Evolutionary conservation across 768 basidiomycete species (phyloP).

Genomic region (Auriscalpium microsporum): DNA sequence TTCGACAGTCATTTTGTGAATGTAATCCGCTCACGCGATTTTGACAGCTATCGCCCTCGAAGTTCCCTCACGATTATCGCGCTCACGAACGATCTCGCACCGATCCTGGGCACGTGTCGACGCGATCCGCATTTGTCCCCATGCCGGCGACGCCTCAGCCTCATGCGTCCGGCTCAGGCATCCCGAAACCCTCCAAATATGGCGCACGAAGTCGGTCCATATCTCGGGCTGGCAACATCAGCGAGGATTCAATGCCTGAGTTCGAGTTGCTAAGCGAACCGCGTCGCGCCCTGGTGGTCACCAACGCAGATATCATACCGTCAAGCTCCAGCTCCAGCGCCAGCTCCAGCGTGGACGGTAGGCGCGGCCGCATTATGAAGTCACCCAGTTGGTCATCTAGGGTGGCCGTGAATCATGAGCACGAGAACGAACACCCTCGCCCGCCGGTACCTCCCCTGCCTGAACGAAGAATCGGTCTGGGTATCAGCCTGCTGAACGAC

Average conservation of each 20-base stretch:
- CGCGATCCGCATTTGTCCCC: not conserved
- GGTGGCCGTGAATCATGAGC: not conserved
- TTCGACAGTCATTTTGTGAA: not conserved
- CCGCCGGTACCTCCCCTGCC: not conserved
- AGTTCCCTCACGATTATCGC: not conserved
- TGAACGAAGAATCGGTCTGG: not conserved
- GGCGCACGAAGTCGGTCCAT: not conserved
- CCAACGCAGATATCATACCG: constrained; percentile 18
- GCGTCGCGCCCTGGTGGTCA: constrained; percentile 13
- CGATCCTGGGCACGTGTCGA: constrained; percentile 12
- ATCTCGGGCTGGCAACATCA: not conserved
- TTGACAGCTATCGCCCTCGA: not conserved
- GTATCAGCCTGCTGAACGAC: not conserved
- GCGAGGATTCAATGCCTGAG: not conserved
- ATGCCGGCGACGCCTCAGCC: constrained; percentile 6
- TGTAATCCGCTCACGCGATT: not conserved
- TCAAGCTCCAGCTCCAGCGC: constrained; percentile 17
- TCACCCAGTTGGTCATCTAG: not conserved
- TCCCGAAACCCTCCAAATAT: not conserved
- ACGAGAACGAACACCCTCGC: no score
- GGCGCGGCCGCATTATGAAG: not conserved
- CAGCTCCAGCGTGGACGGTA: constrained; percentile 4
- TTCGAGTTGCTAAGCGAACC: constrained; percentile 1
- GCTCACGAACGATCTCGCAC: constrained; percentile 13
- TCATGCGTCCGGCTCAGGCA: not conserved